phyloP scores from a whole-genome alignment of 495 filamentous ascomycete genomes.

The Penicillium odoratum region DNA sequence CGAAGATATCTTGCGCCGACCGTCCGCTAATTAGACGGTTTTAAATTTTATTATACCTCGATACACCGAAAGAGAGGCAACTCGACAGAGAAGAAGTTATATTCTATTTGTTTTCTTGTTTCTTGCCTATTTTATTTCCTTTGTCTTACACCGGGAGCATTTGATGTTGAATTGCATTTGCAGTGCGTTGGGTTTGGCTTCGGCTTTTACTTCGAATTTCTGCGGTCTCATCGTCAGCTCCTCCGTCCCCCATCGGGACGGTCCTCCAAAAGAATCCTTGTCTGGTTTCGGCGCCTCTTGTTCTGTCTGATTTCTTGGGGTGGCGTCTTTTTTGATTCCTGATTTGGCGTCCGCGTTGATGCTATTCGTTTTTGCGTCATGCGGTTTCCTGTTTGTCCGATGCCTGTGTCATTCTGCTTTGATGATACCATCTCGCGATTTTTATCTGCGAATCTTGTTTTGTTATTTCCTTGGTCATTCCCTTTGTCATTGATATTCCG shows the following conservation, averaged over 20 bases:
- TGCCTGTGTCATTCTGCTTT: slow-evolving; percentile 36
- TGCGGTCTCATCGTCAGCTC: slow-evolving; percentile 18
- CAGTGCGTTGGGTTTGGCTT: slow-evolving; percentile 30
- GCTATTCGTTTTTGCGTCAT: slow-evolving; percentile 9
- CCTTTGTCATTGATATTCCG: slow-evolving; percentile 3
- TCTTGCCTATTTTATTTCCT: slow-evolving; percentile 9
- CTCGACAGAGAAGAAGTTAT: slow-evolving; percentile 4
- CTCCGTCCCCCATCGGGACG: slow-evolving; percentile 16
- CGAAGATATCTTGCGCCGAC: slow-evolving; percentile 75
- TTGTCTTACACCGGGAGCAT: slow-evolving; percentile 19
- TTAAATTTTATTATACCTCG: not conserved
- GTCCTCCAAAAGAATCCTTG: slow-evolving; percentile 25
- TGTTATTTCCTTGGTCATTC: slow-evolving; percentile 3
- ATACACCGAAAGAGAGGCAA: slow-evolving; percentile 6
- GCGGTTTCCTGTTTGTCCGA: slow-evolving; percentile 19
- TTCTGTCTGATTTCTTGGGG: slow-evolving; percentile 27
- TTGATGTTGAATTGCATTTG: slow-evolving; percentile 34
- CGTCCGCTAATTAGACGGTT: slow-evolving; percentile 27
- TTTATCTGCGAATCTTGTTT: slow-evolving; percentile 2
- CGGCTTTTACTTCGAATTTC: slow-evolving; percentile 27
- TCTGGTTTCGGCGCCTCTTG: slow-evolving; percentile 27
- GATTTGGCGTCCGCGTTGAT: slow-evolving; percentile 22
- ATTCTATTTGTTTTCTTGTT: slow-evolving; percentile 5
- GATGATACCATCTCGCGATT: slow-evolving; percentile 50
- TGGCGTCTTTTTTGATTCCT: slow-evolving; percentile 28